Conservation (phyloP, 1,139 yeast genomes). For the Yamadazyma sp. region DNA sequence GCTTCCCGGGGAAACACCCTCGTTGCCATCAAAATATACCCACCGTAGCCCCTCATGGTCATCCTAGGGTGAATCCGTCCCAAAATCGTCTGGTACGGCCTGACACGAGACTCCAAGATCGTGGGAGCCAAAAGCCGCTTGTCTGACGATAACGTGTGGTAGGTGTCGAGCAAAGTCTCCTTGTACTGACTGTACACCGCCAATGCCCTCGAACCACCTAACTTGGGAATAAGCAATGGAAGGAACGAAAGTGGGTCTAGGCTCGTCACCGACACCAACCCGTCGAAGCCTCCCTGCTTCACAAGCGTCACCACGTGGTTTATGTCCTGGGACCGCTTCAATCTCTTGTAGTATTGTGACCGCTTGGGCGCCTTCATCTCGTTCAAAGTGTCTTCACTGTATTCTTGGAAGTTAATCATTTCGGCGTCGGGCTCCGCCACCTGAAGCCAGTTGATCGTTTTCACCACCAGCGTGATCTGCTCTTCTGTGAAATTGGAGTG, state of each 20-base stretch:
- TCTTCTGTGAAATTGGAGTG: conserved; percentile 64
- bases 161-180: conserved; percentile 72
- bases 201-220: conserved; percentile 88
- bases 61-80: conserved; percentile 94
- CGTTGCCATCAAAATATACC: conserved; percentile 78
- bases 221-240: conserved; percentile 57
- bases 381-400: conserved; percentile 52
- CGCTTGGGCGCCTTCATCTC: conserved; percentile 60
- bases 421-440: conserved; percentile 75
- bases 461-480: conserved; percentile 53
- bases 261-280: conserved; percentile 69
- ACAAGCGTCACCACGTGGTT: conserved; percentile 55
- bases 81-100: conserved; percentile 88
- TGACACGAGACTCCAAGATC: conserved; percentile 76
- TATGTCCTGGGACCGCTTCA: conserved; percentile 56
- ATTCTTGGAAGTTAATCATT: conserved; percentile 49
- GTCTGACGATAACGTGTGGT: conserved; percentile 66
- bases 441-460: conserved; percentile 76
- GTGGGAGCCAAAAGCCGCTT: conserved; percentile 79
- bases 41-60: conserved; percentile 94
- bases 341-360: conserved; percentile 67
- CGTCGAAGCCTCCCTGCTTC: conserved; percentile 66
- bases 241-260: conserved; percentile 67
- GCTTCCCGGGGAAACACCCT: conserved; percentile 71
- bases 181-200: conserved; percentile 81